Evolutionary conservation across 768 basidiomycete genomes (phyloP).

Genomic region (Lentinula edodes): DNA sequence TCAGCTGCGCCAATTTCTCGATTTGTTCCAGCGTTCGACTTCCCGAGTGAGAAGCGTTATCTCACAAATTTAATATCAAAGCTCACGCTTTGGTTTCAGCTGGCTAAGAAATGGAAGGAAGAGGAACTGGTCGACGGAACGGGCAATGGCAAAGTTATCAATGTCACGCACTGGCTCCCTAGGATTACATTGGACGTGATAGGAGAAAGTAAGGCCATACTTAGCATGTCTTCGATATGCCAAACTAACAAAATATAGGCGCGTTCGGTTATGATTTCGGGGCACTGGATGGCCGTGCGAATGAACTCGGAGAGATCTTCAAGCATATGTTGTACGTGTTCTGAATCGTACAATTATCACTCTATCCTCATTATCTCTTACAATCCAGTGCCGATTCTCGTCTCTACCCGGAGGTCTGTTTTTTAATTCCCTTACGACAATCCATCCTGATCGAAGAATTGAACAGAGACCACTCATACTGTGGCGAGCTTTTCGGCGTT

Average conservation of each 20-base stretch:
- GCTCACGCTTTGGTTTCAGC: constrained; percentile 14
- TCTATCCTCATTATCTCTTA: background rate
- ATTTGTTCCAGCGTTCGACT: constrained; percentile 20
- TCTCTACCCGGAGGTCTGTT: background rate
- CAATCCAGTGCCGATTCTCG: background rate
- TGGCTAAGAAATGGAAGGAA: constrained; percentile 12
- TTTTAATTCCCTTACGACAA: background rate
- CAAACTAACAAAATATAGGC: constrained; percentile 8
- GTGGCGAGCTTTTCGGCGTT: background rate
- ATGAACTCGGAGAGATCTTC: background rate
- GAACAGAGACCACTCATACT: background rate
- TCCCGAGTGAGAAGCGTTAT: constrained; percentile 5
- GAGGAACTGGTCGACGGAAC: background rate
- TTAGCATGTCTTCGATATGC: background rate
- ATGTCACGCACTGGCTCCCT: constrained; percentile 20
- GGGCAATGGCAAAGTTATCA: constrained; percentile 9
- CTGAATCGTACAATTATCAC: no score
- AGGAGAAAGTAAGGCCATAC: constrained; percentile 21
- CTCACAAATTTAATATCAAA: background rate
- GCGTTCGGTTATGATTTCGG: constrained; percentile 25
- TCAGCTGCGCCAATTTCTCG: constrained; percentile 19
- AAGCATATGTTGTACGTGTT: constrained; percentile 6
- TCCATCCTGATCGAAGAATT: background rate
- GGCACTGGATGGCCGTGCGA: background rate
- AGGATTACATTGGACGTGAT: constrained; percentile 29